phyloP scores from a whole-genome alignment of 768 basidiomycete genomes.

The Amanita inopinata region DNA sequence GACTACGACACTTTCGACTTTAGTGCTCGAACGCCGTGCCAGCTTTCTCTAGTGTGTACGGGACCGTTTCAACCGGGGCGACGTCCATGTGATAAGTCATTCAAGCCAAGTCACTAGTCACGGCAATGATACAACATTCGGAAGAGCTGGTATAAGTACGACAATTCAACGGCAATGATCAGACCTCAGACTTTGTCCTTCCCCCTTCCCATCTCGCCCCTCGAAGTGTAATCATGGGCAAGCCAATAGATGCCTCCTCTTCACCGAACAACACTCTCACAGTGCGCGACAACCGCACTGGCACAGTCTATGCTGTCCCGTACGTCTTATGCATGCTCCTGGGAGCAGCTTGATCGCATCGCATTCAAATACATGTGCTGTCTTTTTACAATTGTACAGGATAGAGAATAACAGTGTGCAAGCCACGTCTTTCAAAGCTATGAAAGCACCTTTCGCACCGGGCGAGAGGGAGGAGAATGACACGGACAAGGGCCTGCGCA shows the following conservation, averaged over 20 bases:
- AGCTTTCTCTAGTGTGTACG: too few species aligned
- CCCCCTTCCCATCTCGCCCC: conserved; percentile 6
- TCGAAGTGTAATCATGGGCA: conserved; percentile 19
- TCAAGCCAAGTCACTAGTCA: too few species aligned
- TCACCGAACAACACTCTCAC: conserved; percentile 34
- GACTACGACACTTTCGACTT: too few species aligned
- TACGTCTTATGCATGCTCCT: conserved; percentile 26
- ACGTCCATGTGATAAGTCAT: too few species aligned
- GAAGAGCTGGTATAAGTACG: too few species aligned
- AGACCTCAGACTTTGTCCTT: neutral
- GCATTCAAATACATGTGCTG: too few species aligned
- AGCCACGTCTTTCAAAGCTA: conserved; percentile 74
- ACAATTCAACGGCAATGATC: too few species aligned
- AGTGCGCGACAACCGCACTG: conserved; percentile 79
- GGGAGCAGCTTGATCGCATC: neutral
- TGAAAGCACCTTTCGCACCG: conserved; percentile 46
- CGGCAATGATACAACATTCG: too few species aligned
- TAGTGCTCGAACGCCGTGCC: too few species aligned
- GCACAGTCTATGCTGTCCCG: conserved; percentile 67
- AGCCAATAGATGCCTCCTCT: conserved; percentile 12
- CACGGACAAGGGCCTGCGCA: conserved; percentile 70
- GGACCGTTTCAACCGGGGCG: too few species aligned
- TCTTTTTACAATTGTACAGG: conserved; percentile 25
- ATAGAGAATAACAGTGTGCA: conserved; percentile 73
- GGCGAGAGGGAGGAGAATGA: conserved; percentile 75